Conservation (phyloP, 2,329 filamentous ascomycete species). For the Didymella sp. region DNA sequence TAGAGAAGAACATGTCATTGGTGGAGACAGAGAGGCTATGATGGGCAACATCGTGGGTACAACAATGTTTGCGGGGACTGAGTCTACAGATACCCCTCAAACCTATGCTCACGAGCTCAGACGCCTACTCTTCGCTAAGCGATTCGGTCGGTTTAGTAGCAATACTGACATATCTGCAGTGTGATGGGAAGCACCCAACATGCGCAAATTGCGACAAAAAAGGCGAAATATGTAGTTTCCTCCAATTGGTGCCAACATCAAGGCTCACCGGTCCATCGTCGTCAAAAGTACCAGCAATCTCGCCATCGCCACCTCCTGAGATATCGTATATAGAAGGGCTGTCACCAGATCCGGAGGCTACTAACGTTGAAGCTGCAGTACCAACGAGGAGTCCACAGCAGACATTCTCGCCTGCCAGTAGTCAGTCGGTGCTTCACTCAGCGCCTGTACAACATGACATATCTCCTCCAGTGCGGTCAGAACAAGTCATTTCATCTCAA, state of each 20-base stretch:
- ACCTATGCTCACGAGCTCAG: background rate
- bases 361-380: background rate
- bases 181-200: slow-evolving; percentile 42
- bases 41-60: too few species aligned
- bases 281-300: slow-evolving; percentile 13
- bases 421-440: slow-evolving; percentile 2
- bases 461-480: slow-evolving; percentile 4
- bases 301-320: slow-evolving; percentile 15
- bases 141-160: background rate
- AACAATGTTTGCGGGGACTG: background rate
- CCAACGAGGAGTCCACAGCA: background rate
- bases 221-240: slow-evolving; percentile 44
- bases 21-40: too few species aligned
- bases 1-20: background rate
- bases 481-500: background rate
- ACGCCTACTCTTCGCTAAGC: background rate
- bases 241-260: slow-evolving; percentile 42
- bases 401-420: slow-evolving; percentile 6
- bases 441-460: slow-evolving; percentile 22
- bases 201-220: slow-evolving; percentile 46
- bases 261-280: slow-evolving; percentile 27
- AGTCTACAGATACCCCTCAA: background rate
- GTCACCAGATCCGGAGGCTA: background rate
- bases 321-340: slow-evolving; percentile 16
- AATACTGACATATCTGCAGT: slow-evolving; percentile 35